These are phyloP conservation scores for Tilletia caries DNA, from an alignment of 1,284 basidiomycete species.

Conservation along the genomic window DNA sequence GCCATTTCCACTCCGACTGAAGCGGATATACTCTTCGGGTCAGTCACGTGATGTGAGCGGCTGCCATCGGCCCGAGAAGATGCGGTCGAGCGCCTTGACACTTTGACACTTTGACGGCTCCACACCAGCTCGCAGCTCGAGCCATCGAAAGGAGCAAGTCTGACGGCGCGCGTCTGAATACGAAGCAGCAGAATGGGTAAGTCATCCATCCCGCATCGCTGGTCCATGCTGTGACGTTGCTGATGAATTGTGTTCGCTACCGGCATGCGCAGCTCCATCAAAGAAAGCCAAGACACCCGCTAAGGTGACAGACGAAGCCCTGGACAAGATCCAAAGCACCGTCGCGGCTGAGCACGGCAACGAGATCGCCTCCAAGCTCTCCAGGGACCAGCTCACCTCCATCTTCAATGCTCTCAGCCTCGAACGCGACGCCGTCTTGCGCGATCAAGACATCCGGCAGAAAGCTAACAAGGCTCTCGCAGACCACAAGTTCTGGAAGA, in stretches of 20 bases:
- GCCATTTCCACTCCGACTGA: too few species aligned
- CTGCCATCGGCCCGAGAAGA: too few species aligned
- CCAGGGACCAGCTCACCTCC: constrained; percentile 35
- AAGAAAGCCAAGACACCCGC: constrained; percentile 5
- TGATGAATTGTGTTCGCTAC: too few species aligned
- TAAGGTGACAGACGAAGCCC: constrained; percentile 28
- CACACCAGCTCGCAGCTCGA: too few species aligned
- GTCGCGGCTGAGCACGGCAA: constrained; percentile 34
- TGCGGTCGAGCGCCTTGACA: too few species aligned
- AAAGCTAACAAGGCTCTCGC: constrained; percentile 37
- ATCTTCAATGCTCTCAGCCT: constrained; percentile 42
- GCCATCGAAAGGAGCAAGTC: too few species aligned
- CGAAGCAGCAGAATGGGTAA: neutral
- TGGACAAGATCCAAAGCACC: constrained; percentile 31
- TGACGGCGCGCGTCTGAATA: too few species aligned
- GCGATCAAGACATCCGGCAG: constrained; percentile 37
- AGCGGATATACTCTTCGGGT: too few species aligned
- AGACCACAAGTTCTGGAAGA: constrained; percentile 54
- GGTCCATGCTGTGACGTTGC: too few species aligned
- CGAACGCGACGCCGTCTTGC: constrained; percentile 36
- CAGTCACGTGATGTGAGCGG: too few species aligned
- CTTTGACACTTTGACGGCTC: too few species aligned
- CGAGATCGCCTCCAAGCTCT: constrained; percentile 32
- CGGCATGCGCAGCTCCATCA: neutral
- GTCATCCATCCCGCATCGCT: neutral